A percentile compares a stretch with the other conserved stretches of the same genome.
phyloP scores from a whole-genome alignment of 352 stramenopile genomes.

The Phytophthora pinifolia region DNA sequence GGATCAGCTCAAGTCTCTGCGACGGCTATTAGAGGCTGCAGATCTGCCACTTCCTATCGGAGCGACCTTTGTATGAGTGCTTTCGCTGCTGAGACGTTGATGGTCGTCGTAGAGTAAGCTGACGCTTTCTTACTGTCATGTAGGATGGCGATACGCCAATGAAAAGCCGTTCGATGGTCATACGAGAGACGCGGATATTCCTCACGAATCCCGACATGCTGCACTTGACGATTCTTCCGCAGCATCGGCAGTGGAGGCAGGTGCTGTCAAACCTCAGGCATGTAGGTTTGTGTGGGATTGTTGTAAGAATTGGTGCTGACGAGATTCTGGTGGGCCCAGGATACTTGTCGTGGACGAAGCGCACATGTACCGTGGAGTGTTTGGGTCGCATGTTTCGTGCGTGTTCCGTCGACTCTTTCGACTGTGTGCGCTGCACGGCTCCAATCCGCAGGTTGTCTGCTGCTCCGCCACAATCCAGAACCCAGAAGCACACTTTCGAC shows the following conservation, averaged over 20 bases:
- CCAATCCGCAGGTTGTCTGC: constrained; percentile 89
- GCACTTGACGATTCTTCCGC: constrained; percentile 94
- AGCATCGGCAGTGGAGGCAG: constrained; percentile 89
- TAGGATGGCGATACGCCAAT: constrained; percentile 96
- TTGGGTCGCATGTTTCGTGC: constrained; percentile 81
- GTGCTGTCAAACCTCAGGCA: constrained; percentile 92
- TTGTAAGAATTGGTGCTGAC: not conserved
- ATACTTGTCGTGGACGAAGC: constrained; percentile 85
- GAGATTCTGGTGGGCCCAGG: constrained; percentile 25
- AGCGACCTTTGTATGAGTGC: constrained; percentile 57
- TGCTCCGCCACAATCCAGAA: constrained; percentile 97
- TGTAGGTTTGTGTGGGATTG: too few relatives aligned
- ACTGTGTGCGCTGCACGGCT: constrained; percentile 81
- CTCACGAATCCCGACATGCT: constrained; percentile 99
- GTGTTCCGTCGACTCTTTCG: constrained; percentile 92
- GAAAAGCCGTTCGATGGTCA: constrained; percentile 83
- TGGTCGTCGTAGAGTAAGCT: not conserved
- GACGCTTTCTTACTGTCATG: not conserved
- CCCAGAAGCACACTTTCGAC: constrained; percentile 90
- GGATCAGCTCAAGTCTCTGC: constrained; percentile 94
- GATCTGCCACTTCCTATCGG: constrained; percentile 48
- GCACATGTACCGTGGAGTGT: constrained; percentile 94
- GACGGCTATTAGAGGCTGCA: constrained; percentile 63
- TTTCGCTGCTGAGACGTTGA: not conserved
- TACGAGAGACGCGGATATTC: constrained; percentile 91